Conservation (phyloP, 148 eudicot species). For the Nepenthes mirabilis region DNA sequence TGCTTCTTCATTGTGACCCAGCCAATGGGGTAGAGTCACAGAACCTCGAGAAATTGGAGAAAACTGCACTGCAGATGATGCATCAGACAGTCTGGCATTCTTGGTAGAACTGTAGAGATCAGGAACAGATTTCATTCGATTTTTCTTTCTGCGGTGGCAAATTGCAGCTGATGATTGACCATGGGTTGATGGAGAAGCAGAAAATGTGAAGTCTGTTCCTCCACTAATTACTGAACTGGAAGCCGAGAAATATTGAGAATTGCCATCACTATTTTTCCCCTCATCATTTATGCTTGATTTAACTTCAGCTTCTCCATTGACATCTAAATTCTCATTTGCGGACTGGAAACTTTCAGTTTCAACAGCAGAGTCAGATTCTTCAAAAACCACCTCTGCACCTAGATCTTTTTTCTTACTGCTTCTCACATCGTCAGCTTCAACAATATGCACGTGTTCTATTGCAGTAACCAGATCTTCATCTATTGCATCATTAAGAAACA, state of each 20-base stretch:
- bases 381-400: constrained; percentile 22
- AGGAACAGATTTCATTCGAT: constrained; percentile 26
- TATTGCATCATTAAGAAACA: constrained; percentile 13
- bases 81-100: constrained; percentile 23
- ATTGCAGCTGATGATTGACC: constrained; percentile 27
- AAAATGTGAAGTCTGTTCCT: constrained; percentile 47
- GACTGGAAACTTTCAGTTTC: constrained; percentile 73
- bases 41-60: constrained; percentile 40
- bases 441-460: constrained; percentile 39
- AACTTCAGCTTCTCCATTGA: constrained; percentile 38
- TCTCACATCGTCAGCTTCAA: constrained; percentile 24
- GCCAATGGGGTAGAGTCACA: constrained; percentile 22
- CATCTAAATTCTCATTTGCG: constrained; percentile 51
- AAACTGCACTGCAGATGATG: constrained; percentile 30
- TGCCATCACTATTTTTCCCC: constrained; percentile 37
- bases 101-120: constrained; percentile 31
- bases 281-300: constrained; percentile 30
- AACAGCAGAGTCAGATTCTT: constrained; percentile 30
- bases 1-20: constrained; percentile 21
- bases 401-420: constrained; percentile 13
- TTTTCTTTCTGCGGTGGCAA: constrained; percentile 58
- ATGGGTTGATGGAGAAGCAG: constrained; percentile 51
- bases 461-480: constrained; percentile 53
- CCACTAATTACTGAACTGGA: constrained; percentile 32
- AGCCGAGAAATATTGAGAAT: constrained; percentile 29